Percentiles rank a stretch among this genome's conserved stretches.
These are phyloP conservation scores for Tetrahymena borealis DNA, from an alignment of 73 alveolate genomes.

Conservation along the genomic window DNA sequence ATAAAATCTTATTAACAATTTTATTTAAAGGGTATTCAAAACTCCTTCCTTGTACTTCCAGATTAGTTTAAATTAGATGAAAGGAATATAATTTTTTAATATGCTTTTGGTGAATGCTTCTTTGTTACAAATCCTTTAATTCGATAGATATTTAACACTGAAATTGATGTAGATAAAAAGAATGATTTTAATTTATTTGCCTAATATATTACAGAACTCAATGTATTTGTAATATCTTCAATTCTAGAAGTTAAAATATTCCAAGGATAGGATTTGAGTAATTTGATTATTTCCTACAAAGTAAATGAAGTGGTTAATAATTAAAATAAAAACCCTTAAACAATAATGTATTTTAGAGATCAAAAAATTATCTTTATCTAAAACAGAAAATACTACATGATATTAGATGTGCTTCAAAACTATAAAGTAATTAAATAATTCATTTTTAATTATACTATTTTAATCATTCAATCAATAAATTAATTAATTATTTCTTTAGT, in stretches of 20 bases:
- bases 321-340: not conserved
- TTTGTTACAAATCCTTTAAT: not conserved
- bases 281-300: not conserved
- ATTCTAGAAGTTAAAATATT: not conserved
- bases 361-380: not conserved
- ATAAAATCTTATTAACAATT: not conserved
- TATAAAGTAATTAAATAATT: not conserved
- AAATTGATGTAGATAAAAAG: not conserved
- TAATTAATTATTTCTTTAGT: not conserved
- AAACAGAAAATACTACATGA: not conserved
- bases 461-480: not conserved
- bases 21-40: not conserved
- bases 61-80: not conserved
- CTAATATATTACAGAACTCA: not conserved
- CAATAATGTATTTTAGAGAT: not conserved
- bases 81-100: not conserved
- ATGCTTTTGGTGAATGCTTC: not conserved
- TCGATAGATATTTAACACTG: not conserved
- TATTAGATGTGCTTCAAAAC: not conserved
- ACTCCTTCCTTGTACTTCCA: not conserved
- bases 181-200: not conserved
- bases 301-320: not conserved
- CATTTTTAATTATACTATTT: not conserved
- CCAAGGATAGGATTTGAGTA: not conserved
- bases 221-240: not conserved